Evolutionary conservation across 177 flowering plant species (phyloP), one percentile per base, ranked within the genome.

Genomic region (Tripterygium wilfordii): DNA sequence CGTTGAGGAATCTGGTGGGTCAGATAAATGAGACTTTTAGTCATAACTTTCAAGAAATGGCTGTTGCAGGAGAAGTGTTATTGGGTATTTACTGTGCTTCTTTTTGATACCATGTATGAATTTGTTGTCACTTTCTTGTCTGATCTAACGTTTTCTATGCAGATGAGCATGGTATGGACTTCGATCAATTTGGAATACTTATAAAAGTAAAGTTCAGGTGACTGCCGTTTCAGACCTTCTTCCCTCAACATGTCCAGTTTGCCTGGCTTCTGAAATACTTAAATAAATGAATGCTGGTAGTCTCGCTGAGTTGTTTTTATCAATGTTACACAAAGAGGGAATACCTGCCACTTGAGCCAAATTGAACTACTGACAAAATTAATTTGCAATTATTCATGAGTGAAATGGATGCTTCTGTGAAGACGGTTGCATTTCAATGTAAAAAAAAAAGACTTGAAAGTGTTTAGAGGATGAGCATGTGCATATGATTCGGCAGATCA

Each of bases 161-260:
- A 92, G 98, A 89, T 76, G 99, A 94, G 71, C 95, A 61, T 63
- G 92, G 58, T 42, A 70, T 58, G 42, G 96, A 94, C 59, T 94
- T 82, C 48, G 86, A 83, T 64, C 66, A 70, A 48, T 94, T 69
- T 63, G 99, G 99, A 22, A 87, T 94, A 60, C 78, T 82, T 50
- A 89, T 94, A 58, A 89, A 87, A 83, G 99, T 94, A 10, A 94
- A 94, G 56, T 94, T 94, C 79, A 87, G 98, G 98, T 87, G 43
- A 69, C 32, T 58, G 40, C 38, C 26, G 35, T 38, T 57, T 14
- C 22, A 2, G 36, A 19, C n/a, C 13, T 36, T 10, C 20, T 27
- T 0, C 39, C 45, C 17, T 22, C 7, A 30, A 25, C 25, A 30
- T 19, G 4, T 26, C 7, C 10, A n/a, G 4, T 25, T n/a, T 42